Evolutionary conservation across 768 basidiomycete species (phyloP), one percentile per base, ranked within the genome.

Genomic region (Rhizopogon vulgaris): DNA sequence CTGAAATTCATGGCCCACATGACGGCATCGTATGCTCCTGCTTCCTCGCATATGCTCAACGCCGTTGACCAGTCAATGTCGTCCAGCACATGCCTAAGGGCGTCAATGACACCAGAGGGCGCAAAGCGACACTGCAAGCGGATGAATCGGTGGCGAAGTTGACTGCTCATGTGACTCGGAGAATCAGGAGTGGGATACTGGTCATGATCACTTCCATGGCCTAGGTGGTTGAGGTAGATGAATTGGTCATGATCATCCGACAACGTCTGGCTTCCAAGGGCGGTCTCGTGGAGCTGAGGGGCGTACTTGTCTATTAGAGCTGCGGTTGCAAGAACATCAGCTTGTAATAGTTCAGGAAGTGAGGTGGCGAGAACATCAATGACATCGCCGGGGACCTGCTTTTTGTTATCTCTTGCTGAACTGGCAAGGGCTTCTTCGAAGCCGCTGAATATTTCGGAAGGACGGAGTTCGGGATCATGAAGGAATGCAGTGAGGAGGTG

Each of bases 1-100:
- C 73, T 74, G 60, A 77, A 75, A 58, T 92, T 77, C 41, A 84
- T 69, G 2, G 83, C 76, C 94, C 94, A 97, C 4, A 97, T 70
- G 22, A 87, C 84, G 8, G 89, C 90, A 45, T 90, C 84, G 56
- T 78, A 87, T 14, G 82, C 83, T 38, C 74, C 73, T 17, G 76
- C 73, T 2, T 74, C 66, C 66, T 94, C 87, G 66, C 91, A 94
- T 8, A 80, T 78, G 4, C 71, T 70, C 14, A 83, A 70, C 24
- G 85, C 71, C 18, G 77, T 70, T 2, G 68, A 55, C 69, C 83
- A 79, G 51, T 88, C 83, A 43, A 91, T 65, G 48, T 69, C 70
- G 14, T 76, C 75, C 5, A 62, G 52, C 50, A 87, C 69, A 48
- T 68, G 70, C 56, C 79, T 72, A 9, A 96, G 71, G 37, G 80